Evolutionary conservation across 345 rosid genomes (phyloP).

Genomic region (Anacardium occidentale): DNA sequence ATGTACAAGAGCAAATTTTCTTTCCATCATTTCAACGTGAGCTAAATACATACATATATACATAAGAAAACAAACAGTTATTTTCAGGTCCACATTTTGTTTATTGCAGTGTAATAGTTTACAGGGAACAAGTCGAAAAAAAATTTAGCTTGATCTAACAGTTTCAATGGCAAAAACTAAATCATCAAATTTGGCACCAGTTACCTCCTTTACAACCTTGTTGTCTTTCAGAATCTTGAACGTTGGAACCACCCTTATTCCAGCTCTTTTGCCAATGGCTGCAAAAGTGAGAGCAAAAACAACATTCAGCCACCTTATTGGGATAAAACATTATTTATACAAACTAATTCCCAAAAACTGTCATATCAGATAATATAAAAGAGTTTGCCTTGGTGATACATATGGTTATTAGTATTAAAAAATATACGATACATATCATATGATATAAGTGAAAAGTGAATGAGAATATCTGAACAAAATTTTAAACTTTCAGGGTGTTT

Average conservation of each 20-base stretch:
- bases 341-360: no score
- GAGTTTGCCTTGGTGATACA: no score
- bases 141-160: constrained; percentile 58
- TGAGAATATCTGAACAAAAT: no score
- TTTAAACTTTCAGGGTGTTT: no score
- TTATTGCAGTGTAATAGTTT: constrained; percentile 13
- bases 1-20: no score
- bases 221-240: constrained; percentile 78
- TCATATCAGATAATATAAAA: no score
- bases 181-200: constrained; percentile 81
- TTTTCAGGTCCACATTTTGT: constrained; percentile 10
- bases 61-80: constrained; percentile 6
- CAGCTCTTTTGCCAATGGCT: constrained; percentile 93
- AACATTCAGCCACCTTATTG: no score
- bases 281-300: constrained; percentile 1
- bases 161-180: constrained; percentile 63
- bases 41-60: constrained; percentile 2
- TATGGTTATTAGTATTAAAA: no score
- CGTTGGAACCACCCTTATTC: constrained; percentile 81
- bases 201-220: constrained; percentile 73
- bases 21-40: background rate
- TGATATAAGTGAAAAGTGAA: no score
- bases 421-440: no score
- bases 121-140: constrained; percentile 16
- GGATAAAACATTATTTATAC: no score